Conservation (phyloP, 2,329 filamentous ascomycete species). For the Septoria linicola region DNA sequence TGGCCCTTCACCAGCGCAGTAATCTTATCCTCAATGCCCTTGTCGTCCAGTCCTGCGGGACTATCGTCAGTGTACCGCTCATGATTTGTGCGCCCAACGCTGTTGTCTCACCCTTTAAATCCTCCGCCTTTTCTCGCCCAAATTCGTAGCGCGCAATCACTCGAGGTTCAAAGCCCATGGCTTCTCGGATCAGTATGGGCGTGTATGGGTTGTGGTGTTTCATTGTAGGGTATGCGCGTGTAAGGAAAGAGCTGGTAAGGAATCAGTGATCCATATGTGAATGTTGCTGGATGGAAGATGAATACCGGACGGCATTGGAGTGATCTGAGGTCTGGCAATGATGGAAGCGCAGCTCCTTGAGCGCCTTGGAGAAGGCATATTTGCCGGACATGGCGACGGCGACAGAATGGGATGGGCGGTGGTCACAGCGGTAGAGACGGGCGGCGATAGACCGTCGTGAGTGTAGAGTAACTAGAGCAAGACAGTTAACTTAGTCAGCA, state of each 20-base stretch:
- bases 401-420: background rate
- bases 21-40: constrained; percentile 69
- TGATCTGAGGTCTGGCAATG: constrained; percentile 94
- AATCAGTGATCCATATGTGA: background rate
- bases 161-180: constrained; percentile 75
- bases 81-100: too few species aligned
- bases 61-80: background rate
- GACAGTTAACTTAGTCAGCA: too few species aligned
- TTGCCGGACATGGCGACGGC: constrained; percentile 73
- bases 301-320: constrained; percentile 82
- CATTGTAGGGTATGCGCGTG: constrained; percentile 92
- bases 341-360: constrained; percentile 95
- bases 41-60: constrained; percentile 62
- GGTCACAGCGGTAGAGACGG: background rate
- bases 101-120: constrained; percentile 55
- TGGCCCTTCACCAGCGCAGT: constrained; percentile 59
- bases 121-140: constrained; percentile 66
- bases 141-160: constrained; percentile 88
- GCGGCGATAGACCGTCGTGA: too few species aligned
- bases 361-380: constrained; percentile 82
- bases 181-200: constrained; percentile 94
- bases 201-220: constrained; percentile 97
- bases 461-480: too few species aligned
- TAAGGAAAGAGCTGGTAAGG: constrained; percentile 73
- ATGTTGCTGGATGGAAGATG: constrained; percentile 4